These are phyloP conservation scores for Scytalidium lignicola DNA, from an alignment of 2,329 filamentous ascomycete genomes.

Conservation along the genomic window DNA sequence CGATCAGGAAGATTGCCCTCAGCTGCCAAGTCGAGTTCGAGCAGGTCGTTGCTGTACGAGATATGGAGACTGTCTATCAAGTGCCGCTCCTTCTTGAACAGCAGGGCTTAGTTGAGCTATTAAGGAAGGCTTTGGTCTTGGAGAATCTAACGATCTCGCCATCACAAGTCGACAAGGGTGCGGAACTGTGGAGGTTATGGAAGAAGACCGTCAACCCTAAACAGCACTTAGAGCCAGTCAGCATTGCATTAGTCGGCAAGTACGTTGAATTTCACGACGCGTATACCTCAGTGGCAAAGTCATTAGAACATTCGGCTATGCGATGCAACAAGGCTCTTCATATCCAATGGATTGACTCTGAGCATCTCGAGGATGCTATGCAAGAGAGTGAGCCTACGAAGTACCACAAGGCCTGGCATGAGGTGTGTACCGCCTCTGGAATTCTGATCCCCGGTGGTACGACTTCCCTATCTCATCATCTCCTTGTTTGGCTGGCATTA, in stretches of 20 bases:
- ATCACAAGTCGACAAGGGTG: constrained; percentile 55
- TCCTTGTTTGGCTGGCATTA: no score
- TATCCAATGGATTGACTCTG: constrained; percentile 78
- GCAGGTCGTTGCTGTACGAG: constrained; percentile 84
- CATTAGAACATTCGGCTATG: constrained; percentile 90
- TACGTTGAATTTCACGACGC: constrained; percentile 82
- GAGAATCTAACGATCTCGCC: constrained; percentile 49
- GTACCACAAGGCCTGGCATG: constrained; percentile 83
- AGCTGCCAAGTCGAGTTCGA: constrained; percentile 82
- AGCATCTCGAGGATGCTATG: constrained; percentile 69
- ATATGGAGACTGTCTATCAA: constrained; percentile 88
- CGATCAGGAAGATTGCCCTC: constrained; percentile 81
- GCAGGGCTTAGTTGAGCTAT: constrained; percentile 66
- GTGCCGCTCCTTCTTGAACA: constrained; percentile 87
- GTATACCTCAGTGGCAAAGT: constrained; percentile 79
- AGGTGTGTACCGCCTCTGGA: constrained; percentile 63
- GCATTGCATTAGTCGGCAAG: constrained; percentile 87
- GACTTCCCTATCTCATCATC: no score
- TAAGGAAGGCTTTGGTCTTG: constrained; percentile 62
- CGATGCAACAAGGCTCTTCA: constrained; percentile 73
- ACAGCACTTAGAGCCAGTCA: constrained; percentile 63
- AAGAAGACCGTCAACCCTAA: constrained; percentile 61
- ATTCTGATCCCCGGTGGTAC: constrained; percentile 56
- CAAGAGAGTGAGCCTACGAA: constrained; percentile 59
- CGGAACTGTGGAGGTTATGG: constrained; percentile 74